These are phyloP conservation scores for Colletotrichum endophyticum DNA, from an alignment of 2,329 filamentous ascomycete genomes.

Conservation along the genomic window DNA sequence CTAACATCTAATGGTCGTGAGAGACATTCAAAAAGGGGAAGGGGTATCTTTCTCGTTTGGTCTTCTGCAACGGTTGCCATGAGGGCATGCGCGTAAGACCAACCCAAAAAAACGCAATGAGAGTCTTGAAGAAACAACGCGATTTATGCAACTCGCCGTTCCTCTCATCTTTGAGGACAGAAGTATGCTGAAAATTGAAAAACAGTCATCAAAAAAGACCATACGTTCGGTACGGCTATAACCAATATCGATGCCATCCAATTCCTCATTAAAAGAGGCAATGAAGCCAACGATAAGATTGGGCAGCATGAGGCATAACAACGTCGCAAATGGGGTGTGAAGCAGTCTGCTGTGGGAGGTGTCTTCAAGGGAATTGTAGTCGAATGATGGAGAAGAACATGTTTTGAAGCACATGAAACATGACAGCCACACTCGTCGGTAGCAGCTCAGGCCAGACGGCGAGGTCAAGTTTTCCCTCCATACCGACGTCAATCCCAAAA, in stretches of 20 bases:
- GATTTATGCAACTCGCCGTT: neutral
- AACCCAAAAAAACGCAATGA: neutral
- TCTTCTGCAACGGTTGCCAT: neutral
- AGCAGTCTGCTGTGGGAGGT: neutral
- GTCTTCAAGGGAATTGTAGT: constrained; percentile 54
- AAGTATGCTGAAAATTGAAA: neutral
- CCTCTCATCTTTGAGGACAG: neutral
- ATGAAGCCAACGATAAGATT: neutral
- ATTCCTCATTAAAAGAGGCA: neutral
- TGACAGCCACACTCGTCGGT: constrained; percentile 69
- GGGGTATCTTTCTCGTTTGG: constrained; percentile 16
- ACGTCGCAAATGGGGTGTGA: neutral
- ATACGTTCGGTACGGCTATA: neutral
- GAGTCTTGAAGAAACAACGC: neutral
- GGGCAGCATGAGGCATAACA: neutral
- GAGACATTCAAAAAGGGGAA: neutral
- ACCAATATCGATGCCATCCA: neutral
- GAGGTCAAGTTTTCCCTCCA: constrained; percentile 69
- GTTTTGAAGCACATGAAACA: constrained; percentile 73
- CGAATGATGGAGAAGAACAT: constrained; percentile 75
- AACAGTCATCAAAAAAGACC: neutral
- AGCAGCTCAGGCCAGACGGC: constrained; percentile 71
- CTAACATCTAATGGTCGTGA: constrained; percentile 2
- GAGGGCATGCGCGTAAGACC: neutral
- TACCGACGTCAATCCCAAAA: constrained; percentile 66